phyloP scores from a whole-genome alignment of 1,139 yeast species.

The Yueomyces sp. region DNA sequence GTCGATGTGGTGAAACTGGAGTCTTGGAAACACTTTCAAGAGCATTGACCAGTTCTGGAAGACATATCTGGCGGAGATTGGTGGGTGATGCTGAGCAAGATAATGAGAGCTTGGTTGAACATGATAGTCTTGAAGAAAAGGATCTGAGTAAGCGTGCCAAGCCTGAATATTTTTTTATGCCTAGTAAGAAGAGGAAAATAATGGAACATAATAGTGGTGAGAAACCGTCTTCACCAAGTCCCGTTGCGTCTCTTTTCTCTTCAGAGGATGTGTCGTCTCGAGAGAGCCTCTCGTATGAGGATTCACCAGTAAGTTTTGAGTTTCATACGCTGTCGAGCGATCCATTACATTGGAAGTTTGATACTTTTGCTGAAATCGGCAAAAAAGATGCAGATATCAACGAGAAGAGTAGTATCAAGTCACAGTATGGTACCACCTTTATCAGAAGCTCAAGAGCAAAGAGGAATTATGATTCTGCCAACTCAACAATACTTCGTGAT shows the following conservation, averaged over 20 bases:
- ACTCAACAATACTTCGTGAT: constrained; percentile 3
- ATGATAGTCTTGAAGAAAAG: neutral
- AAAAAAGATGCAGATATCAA: neutral
- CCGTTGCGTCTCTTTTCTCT: too few relatives aligned
- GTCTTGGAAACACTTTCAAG: neutral
- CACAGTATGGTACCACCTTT: constrained; percentile 7
- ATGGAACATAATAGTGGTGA: neutral
- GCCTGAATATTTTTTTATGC: constrained; percentile 2
- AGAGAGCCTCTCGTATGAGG: too few relatives aligned
- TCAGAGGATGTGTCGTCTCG: too few relatives aligned
- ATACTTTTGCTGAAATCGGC: constrained; percentile 1
- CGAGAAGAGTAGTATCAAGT: neutral
- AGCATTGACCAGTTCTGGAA: neutral
- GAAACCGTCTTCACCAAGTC: too few relatives aligned
- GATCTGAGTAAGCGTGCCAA: neutral
- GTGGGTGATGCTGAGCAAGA: neutral
- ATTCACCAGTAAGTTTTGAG: too few relatives aligned
- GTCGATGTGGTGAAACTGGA: neutral
- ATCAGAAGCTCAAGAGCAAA: neutral
- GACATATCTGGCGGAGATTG: neutral
- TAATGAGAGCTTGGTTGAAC: neutral
- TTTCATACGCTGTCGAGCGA: constrained; percentile 6
- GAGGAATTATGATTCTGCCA: neutral
- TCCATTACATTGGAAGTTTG: constrained; percentile 12
- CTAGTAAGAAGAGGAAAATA: constrained; percentile 4